A percentile compares a stretch with the other conserved stretches of the same genome.
Evolutionary conservation across 306 rosid species (phyloP).

Genomic region (Alnus glutinosa): DNA sequence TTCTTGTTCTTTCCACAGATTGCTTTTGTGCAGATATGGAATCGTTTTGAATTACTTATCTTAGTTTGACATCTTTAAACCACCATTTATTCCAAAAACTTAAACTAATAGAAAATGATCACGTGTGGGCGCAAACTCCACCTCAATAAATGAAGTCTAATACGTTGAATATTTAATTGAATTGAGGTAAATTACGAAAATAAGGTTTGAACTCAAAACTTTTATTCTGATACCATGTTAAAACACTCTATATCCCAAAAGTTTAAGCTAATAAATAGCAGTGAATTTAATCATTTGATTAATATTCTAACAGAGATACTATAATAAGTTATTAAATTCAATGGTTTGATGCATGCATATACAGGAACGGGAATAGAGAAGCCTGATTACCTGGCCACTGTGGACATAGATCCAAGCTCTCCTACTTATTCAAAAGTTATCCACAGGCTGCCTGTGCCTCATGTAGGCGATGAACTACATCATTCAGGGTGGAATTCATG

Average conservation of each 20-base stretch:
- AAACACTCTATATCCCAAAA: too few relatives aligned
- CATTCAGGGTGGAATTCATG: slow-evolving; percentile 96
- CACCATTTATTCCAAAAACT: too few relatives aligned
- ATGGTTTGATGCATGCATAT: slow-evolving; percentile 9
- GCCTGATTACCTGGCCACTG: slow-evolving; percentile 94
- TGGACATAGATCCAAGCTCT: slow-evolving; percentile 83
- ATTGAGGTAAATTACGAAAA: too few relatives aligned
- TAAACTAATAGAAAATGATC: too few relatives aligned
- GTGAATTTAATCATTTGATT: too few relatives aligned
- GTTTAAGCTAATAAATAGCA: too few relatives aligned
- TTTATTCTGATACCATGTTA: not conserved
- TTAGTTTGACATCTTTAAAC: not conserved
- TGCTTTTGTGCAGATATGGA: not conserved
- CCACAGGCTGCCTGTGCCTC: slow-evolving; percentile 63
- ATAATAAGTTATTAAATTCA: not conserved
- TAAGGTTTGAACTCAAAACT: too few relatives aligned
- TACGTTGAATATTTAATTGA: too few relatives aligned
- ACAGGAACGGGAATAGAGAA: slow-evolving; percentile 86
- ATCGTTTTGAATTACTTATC: not conserved
- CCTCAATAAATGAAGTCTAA: too few relatives aligned
- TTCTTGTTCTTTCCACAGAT: not conserved
- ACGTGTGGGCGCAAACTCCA: too few relatives aligned
- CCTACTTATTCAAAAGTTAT: slow-evolving; percentile 83
- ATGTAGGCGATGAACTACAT: slow-evolving; percentile 84
- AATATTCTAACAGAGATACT: not conserved